These are phyloP conservation scores for Gonapodya prolifera DNA, from an alignment of 192 early-diverging fungal genomes.

Conservation along the genomic window DNA sequence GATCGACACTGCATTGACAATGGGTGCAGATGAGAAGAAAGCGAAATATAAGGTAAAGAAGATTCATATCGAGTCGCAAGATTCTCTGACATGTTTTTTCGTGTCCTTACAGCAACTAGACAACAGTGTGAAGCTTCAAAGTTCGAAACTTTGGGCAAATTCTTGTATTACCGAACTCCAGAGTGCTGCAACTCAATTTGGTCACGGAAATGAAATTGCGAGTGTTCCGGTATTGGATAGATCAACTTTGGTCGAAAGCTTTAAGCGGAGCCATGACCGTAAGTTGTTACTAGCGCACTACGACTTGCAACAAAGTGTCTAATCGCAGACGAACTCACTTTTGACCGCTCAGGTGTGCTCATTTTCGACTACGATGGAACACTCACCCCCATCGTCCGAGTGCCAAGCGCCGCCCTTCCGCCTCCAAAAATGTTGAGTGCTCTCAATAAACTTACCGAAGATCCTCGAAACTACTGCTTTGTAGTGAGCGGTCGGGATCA, in stretches of 20 bases:
- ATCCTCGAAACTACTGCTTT: conserved; percentile 76
- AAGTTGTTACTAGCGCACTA: no score
- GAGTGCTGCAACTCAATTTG: no score
- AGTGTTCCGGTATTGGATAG: no score
- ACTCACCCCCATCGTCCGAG: conserved; percentile 78
- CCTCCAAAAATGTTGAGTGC: conserved; percentile 68
- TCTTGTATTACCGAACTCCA: conserved; percentile 64
- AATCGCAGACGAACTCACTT: no score
- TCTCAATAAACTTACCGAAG: conserved; percentile 46
- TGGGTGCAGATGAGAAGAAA: conserved; percentile 62
- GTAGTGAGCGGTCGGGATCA: conserved; percentile 89
- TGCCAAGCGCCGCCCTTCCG: conserved; percentile 68
- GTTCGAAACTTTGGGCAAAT: conserved; percentile 76
- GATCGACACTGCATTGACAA: conserved; percentile 76
- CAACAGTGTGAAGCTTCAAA: conserved; percentile 65
- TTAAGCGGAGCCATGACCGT: no score
- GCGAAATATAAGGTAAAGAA: no score
- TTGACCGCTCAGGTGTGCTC: no score
- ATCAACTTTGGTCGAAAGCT: no score
- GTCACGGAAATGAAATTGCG: no score
- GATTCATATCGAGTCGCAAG: no score
- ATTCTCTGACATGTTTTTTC: no score
- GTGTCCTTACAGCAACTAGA: conserved; percentile 65
- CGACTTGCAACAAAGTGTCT: no score
- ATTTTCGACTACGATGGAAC: conserved; percentile 98